Percentiles rank a stretch among this genome's conserved stretches.
Evolutionary conservation across 345 rosid species (phyloP).

Genomic region (Lepidium africanum): DNA sequence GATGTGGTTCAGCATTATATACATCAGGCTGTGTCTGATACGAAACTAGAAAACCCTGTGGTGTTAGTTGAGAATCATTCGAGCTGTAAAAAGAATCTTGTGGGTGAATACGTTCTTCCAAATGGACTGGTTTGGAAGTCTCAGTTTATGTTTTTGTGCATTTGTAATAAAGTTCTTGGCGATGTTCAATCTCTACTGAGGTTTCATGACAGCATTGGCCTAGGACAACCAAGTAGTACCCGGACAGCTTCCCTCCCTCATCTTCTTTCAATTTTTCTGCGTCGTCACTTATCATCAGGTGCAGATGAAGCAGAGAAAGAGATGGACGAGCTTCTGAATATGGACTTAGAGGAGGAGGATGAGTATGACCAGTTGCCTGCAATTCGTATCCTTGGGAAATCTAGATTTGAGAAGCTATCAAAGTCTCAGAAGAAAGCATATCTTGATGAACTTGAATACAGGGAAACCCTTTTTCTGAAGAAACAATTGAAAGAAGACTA

Average conservation of each 20-base stretch:
- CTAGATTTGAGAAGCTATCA: conserved; percentile 63
- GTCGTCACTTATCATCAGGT: conserved; percentile 41
- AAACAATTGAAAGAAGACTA: conserved; percentile 78
- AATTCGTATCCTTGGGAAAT: conserved; percentile 64
- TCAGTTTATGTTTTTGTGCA: conserved; percentile 56
- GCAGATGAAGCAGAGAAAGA: conserved; percentile 47
- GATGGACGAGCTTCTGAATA: conserved; percentile 40
- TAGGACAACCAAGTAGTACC: conserved; percentile 46
- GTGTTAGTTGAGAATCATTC: conserved; percentile 81
- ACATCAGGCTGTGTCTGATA: conserved; percentile 62
- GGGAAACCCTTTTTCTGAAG: conserved; percentile 75
- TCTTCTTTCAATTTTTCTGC: conserved; percentile 72
- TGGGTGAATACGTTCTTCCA: conserved; percentile 74
- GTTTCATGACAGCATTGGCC: conserved; percentile 53
- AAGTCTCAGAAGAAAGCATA: conserved; percentile 68
- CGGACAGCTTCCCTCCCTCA: conserved; percentile 81
- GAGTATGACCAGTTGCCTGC: conserved; percentile 88
- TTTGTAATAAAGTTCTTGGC: conserved; percentile 68
- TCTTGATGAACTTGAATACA: conserved; percentile 84
- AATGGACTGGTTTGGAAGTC: conserved; percentile 82
- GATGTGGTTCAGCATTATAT: conserved; percentile 65
- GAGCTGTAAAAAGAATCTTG: conserved; percentile 53
- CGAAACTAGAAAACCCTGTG: conserved; percentile 70
- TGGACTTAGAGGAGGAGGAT: conserved; percentile 57
- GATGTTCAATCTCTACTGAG: conserved; percentile 59